Base-by-base conservation (phyloP, 495 filamentous ascomycete species). In the Neurospora cerealis region DNA sequence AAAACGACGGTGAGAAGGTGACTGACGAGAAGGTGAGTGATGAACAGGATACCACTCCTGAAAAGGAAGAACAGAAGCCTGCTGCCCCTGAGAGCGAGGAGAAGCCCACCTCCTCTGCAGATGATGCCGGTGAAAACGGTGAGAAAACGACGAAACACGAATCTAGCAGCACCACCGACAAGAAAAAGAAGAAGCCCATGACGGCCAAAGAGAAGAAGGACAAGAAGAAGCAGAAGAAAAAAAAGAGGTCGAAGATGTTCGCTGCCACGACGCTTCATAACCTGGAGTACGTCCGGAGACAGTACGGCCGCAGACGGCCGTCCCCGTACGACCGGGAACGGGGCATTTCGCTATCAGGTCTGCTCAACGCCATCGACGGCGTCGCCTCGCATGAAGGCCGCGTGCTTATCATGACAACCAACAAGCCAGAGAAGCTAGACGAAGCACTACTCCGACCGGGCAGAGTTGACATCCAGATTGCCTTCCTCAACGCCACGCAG, bases 301-400 rank as follows among this genome's bases (percentile, higher is more conserved):
- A 36, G 7, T 66, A 66, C 0, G 13, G 28, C 10, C 54, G 54
- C 54, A 66, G 7, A 66, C 54, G 32, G 11, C 13, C 13, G 24
- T 66, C 54, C 15, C 54, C 54, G 5, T 66, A 66, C 0, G 54
- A 66, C 75, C 72, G 80, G 78, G 48, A 80, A 82, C 78, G 81
- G 73, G 83, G 85, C 24, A 89, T 94, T 60, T 90, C 92, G 0
- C 84, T 95, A 9, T 94, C 92, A 0, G 92, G 91, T 0, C 85
- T 96, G 0, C 85, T 96, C n/a, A 96, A 96, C 80, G 89, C 88
- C 66, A 92, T 96, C 74, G 93, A 96, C 77, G 93, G 93, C 37
- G 93, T 95, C 0, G 91, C 91, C 8, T 91, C 90, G 2, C 91
- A 94, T 72, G 93, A 95, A 82, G 93, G 93, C 36, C 87, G 92